Conservation (phyloP, 495 filamentous ascomycete genomes). For the Penicillium argentinense region DNA sequence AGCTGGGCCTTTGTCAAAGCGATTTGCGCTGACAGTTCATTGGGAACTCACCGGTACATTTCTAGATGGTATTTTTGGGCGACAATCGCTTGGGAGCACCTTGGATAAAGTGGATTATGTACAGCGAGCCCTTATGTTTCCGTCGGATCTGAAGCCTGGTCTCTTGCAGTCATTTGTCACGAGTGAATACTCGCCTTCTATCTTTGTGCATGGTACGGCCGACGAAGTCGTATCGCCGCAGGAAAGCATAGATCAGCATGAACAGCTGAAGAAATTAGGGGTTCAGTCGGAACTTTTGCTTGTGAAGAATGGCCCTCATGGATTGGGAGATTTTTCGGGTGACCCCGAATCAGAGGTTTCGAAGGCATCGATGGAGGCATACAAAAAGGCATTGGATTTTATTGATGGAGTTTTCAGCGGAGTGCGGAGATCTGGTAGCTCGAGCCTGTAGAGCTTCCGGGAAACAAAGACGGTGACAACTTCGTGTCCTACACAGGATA, state of each 20-base stretch:
- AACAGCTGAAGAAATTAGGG: constrained; percentile 13
- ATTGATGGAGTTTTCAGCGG: constrained; percentile 12
- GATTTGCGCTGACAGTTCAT: constrained; percentile 16
- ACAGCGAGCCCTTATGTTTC: constrained; percentile 15
- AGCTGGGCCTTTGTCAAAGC: constrained; percentile 1
- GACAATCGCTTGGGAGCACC: constrained; percentile 12
- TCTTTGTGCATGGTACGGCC: constrained; percentile 32
- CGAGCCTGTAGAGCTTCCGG: too few relatives aligned
- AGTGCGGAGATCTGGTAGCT: too few relatives aligned
- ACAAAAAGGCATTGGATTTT: constrained; percentile 11
- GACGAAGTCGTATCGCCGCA: constrained; percentile 28
- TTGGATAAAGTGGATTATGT: constrained; percentile 11
- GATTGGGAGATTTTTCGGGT: constrained; percentile 9
- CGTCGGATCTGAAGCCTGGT: constrained; percentile 15
- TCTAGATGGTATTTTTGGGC: constrained; percentile 16
- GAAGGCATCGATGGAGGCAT: constrained; percentile 12
- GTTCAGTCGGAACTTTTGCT: constrained; percentile 16
- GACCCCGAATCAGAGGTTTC: constrained; percentile 1
- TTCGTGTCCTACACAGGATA: too few relatives aligned
- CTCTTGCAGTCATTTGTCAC: constrained; percentile 33
- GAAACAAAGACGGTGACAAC: too few relatives aligned
- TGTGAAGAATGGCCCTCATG: constrained; percentile 15
- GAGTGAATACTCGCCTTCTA: constrained; percentile 28
- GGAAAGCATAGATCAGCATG: constrained; percentile 23
- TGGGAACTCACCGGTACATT: constrained; percentile 21